Evolutionary conservation across 2,329 filamentous ascomycete genomes (phyloP), one percentile per base, ranked within the genome.

Genomic region (Exophiala xenobiotica): DNA sequence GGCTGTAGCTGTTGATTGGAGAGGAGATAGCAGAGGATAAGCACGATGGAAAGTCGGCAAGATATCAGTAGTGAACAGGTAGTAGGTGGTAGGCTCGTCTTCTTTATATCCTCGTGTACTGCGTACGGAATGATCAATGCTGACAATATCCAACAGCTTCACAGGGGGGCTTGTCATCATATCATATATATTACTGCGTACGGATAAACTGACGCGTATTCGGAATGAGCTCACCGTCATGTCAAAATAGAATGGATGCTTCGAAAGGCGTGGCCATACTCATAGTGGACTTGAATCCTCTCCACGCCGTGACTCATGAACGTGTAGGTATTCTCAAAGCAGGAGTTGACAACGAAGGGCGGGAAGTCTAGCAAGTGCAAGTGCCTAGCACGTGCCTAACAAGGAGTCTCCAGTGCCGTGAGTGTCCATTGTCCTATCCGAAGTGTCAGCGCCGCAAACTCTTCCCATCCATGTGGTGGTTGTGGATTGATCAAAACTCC

Each of bases 401-500:
- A 18, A 9, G 18, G n/a, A 38, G 31, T 18, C 26, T 12, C 12
- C 26, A 27, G 12, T 27, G 6, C 35, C 35, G n/a, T 7, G n/a
- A 18, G 35, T 19, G 11, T 38, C 35, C 9, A 38, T 19, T 20
- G n/a, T 19, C 35, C 9, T 19, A 4, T n/a, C n/a, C n/a, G n/a
- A n/a, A n/a, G n/a, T n/a, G n/a, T n/a, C n/a, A n/a, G n/a, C n/a
- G n/a, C n/a, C n/a, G n/a, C n/a, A n/a, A n/a, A n/a, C n/a, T n/a
- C n/a, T n/a, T n/a, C n/a, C n/a, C n/a, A n/a, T n/a, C n/a, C n/a
- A 29, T 8, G n/a, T 8, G 26, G 26, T 29, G n/a, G n/a, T 16
- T 38, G 35, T 38, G 35, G 35, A 16, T n/a, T 29, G 26, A 29
- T n/a, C 9, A 38, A 38, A 38, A 39, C 37, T 39, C 37, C 37